phyloP scores from a whole-genome alignment of 2,329 filamentous ascomycete species.

The Exophiala xenobiotica region DNA sequence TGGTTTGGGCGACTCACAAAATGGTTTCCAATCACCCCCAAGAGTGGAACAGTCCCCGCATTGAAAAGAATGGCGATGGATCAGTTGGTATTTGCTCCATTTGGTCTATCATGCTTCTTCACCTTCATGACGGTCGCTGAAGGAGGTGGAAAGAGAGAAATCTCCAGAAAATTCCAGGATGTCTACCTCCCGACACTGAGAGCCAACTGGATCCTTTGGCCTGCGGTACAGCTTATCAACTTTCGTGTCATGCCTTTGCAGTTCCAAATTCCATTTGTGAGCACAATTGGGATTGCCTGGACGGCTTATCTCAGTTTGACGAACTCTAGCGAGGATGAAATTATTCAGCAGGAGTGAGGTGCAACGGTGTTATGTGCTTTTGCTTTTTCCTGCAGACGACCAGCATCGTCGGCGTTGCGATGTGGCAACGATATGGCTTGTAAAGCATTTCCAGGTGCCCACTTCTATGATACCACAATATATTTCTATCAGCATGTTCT shows the following conservation, averaged over 20 bases:
- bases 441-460: background rate
- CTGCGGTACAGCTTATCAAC: conserved; percentile 92
- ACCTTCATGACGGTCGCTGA: conserved; percentile 95
- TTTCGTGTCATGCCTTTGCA: conserved; percentile 93
- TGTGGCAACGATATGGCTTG: background rate
- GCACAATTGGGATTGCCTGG: conserved; percentile 93
- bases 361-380: background rate
- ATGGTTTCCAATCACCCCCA: conserved; percentile 81
- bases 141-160: conserved; percentile 77
- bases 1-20: conserved; percentile 88
- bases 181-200: conserved; percentile 93
- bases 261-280: conserved; percentile 96
- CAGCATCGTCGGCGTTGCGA: background rate
- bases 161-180: conserved; percentile 82
- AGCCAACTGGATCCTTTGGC: conserved; percentile 95
- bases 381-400: background rate
- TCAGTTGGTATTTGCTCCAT: conserved; percentile 88
- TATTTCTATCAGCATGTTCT: background rate
- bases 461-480: conserved; percentile 3
- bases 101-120: conserved; percentile 86
- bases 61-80: conserved; percentile 90
- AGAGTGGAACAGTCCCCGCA: conserved; percentile 69
- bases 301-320: conserved; percentile 92
- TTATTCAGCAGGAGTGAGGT: conserved; percentile 8
- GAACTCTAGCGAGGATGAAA: conserved; percentile 75